Conservation (phyloP, 2,329 filamentous ascomycete species). For the Stenocarpella maydis region DNA sequence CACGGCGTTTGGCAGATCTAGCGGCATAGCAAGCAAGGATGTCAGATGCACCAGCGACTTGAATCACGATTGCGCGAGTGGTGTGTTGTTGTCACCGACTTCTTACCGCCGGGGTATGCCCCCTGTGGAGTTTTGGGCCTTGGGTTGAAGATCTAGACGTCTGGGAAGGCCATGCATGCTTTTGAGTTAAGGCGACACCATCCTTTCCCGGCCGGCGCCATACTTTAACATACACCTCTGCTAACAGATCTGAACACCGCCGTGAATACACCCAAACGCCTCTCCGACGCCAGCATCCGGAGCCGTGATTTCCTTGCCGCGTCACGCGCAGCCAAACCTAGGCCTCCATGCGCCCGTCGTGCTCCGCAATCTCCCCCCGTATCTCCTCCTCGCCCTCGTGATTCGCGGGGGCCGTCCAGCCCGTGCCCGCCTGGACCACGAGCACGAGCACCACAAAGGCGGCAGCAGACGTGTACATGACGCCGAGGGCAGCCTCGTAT, state of each 20-base stretch:
- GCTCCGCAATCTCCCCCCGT: conserved; percentile 46
- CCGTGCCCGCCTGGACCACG: conserved; percentile 58
- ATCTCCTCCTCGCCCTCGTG: conserved; percentile 59
- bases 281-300: not conserved
- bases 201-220: not conserved
- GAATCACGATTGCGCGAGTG: not conserved
- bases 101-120: not conserved
- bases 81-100: not conserved
- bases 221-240: not conserved
- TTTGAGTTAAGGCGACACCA: not conserved
- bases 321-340: conserved; percentile 2
- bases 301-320: not conserved
- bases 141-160: not conserved
- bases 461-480: conserved; percentile 58
- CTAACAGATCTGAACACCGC: conserved; percentile 6
- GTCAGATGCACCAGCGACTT: conserved; percentile 22
- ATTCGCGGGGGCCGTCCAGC: conserved; percentile 54
- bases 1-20: not conserved
- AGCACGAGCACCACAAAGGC: conserved; percentile 53
- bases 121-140: not conserved
- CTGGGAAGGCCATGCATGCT: not conserved
- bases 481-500: conserved; percentile 55
- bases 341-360: conserved; percentile 45
- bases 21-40: not conserved
- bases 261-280: not conserved